These are phyloP conservation scores for Trichoderma sp. DNA, from an alignment of 2,329 filamentous ascomycete species.

Conservation along the genomic window DNA sequence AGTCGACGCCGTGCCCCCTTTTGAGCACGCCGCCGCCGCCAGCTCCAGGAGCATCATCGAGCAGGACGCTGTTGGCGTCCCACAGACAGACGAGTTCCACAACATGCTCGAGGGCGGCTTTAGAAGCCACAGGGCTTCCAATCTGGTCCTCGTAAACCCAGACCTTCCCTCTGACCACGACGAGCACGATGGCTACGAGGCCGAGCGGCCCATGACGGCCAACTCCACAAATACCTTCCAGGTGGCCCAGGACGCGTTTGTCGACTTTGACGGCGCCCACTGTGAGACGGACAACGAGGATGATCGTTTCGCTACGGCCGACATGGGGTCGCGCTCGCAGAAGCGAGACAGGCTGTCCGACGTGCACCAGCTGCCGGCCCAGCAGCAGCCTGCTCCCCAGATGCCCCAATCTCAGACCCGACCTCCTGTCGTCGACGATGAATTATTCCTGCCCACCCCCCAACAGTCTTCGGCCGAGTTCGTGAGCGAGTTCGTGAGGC, in stretches of 20 bases:
- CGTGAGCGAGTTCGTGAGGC: slow-evolving; percentile 35
- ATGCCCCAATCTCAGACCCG: background rate
- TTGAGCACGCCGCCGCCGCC: slow-evolving; percentile 32
- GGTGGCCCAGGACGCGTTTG: slow-evolving; percentile 66
- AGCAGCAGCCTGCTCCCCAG: background rate
- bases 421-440: background rate
- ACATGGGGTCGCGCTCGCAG: slow-evolving; percentile 13
- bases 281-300: slow-evolving; percentile 54
- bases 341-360: slow-evolving; percentile 18
- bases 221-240: slow-evolving; percentile 62
- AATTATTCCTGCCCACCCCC: slow-evolving; percentile 25
- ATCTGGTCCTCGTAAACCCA: slow-evolving; percentile 18
- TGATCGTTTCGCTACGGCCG: slow-evolving; percentile 24
- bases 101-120: slow-evolving; percentile 33
- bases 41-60: slow-evolving; percentile 27
- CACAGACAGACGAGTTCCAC: slow-evolving; percentile 35
- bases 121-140: background rate
- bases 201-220: slow-evolving; percentile 40
- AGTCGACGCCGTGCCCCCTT: slow-evolving; percentile 45
- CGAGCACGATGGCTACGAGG: slow-evolving; percentile 26
- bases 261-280: slow-evolving; percentile 80
- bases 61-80: slow-evolving; percentile 33
- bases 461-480: slow-evolving; percentile 29
- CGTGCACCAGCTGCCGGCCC: background rate
- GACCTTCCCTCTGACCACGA: slow-evolving; percentile 11